These are phyloP conservation scores for Brasenia schreberi DNA, from an alignment of 164 flowering plant species.

Conservation along the genomic window DNA sequence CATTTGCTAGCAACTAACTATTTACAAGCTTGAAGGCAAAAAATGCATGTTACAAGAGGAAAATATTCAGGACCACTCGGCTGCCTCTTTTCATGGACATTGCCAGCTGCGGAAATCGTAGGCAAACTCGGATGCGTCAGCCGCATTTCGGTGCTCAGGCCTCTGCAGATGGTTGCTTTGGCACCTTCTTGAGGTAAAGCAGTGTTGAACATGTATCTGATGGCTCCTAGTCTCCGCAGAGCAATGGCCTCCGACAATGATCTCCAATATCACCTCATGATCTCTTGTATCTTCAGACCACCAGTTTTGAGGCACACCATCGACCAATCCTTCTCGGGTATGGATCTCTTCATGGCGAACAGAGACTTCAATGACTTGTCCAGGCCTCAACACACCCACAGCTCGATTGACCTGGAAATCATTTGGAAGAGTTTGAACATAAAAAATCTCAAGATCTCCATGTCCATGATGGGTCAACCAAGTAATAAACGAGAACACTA, in stretches of 20 bases:
- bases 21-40: neutral
- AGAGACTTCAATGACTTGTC: slow-evolving; percentile 47
- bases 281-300: slow-evolving; percentile 92
- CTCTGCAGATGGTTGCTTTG: slow-evolving; percentile 36
- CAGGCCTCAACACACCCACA: slow-evolving; percentile 57
- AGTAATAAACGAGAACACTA: too few relatives aligned
- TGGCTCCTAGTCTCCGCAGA: slow-evolving; percentile 38
- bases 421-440: too few relatives aligned
- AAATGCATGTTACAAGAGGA: neutral
- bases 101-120: slow-evolving; percentile 36
- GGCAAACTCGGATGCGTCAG: slow-evolving; percentile 34
- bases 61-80: neutral
- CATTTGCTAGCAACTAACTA: neutral
- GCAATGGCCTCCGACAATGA: slow-evolving; percentile 40
- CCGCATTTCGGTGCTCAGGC: slow-evolving; percentile 34
- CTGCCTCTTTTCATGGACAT: slow-evolving; percentile 20
- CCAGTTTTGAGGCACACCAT: slow-evolving; percentile 72
- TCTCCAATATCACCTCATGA: slow-evolving; percentile 49
- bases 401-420: slow-evolving; percentile 62
- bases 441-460: too few relatives aligned
- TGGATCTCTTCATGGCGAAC: slow-evolving; percentile 60
- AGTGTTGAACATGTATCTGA: slow-evolving; percentile 39
- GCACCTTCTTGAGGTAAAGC: slow-evolving; percentile 28
- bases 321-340: slow-evolving; percentile 55
- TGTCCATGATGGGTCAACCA: too few relatives aligned